A percentile compares a stretch with the other conserved stretches of the same genome.
Conservation (phyloP, 768 basidiomycete species). For the Macrolepiota albuminosa region DNA sequence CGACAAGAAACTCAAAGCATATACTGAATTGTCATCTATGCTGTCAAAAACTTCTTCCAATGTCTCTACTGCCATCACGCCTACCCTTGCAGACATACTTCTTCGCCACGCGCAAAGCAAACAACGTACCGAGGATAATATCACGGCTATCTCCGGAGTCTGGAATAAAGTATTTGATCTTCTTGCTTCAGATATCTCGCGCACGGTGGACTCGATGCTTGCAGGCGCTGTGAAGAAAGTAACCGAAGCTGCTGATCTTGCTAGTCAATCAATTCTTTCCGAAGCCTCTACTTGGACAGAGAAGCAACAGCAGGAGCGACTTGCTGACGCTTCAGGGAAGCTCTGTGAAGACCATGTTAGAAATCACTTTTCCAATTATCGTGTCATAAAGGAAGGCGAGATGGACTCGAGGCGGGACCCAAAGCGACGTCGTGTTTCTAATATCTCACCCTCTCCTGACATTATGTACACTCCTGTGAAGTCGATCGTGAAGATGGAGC, state of each 20-base stretch:
- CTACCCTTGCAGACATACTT: constrained; percentile 42
- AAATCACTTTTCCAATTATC: not conserved
- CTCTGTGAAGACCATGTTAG: not conserved
- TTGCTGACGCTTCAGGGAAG: not conserved
- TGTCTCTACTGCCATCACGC: constrained; percentile 37
- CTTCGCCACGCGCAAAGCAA: constrained; percentile 38
- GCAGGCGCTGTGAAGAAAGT: constrained; percentile 29
- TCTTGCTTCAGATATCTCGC: constrained; percentile 36
- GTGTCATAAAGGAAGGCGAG: not conserved
- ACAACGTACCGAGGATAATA: constrained; percentile 33
- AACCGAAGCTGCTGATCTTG: constrained; percentile 13
- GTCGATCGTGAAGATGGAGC: constrained; percentile 13
- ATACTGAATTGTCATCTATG: constrained; percentile 42
- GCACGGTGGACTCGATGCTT: constrained; percentile 28
- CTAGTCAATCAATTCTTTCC: not conserved
- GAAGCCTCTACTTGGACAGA: not conserved
- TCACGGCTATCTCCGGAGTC: constrained; percentile 34
- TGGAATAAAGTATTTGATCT: constrained; percentile 45
- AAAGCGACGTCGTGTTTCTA: constrained; percentile 23
- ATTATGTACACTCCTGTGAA: constrained; percentile 8
- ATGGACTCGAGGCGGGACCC: constrained; percentile 13
- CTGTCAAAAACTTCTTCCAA: constrained; percentile 40
- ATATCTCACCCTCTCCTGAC: constrained; percentile 4
- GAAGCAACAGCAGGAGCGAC: not conserved
- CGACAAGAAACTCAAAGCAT: constrained; percentile 43